Evolutionary conservation across 768 basidiomycete species (phyloP), one percentile per base, ranked within the genome.

Genomic region (Tulasnella sp.): DNA sequence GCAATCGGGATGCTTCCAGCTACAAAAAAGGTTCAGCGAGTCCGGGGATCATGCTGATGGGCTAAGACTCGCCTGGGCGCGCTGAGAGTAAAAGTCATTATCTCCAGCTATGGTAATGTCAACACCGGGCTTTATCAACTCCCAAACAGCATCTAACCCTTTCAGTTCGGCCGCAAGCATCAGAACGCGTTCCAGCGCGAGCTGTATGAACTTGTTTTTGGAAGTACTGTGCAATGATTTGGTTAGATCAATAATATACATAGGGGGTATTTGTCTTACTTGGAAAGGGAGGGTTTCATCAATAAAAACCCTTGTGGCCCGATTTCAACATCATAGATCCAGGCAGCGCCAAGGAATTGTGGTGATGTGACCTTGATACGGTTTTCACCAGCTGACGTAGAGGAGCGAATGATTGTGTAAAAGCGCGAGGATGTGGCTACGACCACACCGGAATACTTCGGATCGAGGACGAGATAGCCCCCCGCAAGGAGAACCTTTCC

Each of bases 21-120:
- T 91, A 44, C 42, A 44, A 34, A 35, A 35, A 22, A 27, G 20
- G 4, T 32, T 22, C 37, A 43, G 41, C 12, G 41, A 43, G 12
- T 13, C 41, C 12, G 13, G 1, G 12, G 20, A 15, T 22, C 13
- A 13, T 13, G 13, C 41, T 43, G 20, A 31, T 45, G n/a, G 7
- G 19, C 8, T 16, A 37, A 35, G 24, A 55, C 72, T 62, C 50
- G 87, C 92, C 72, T 86, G 79, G 46, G 79, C 78, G 50, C 83
- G 72, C 61, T 98, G 95, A 3, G 92, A 95, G 67, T 99, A 98
- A 60, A 98, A 99, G 64, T 98, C 95, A 60, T 99, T 98, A 64
- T 90, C 90, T 8, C 90, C 93, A 24, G 81, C 77, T 58, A 96
- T 83, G 33, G 75, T 76, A 56, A 96, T 79, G 57, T 86, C 75